Conservation (phyloP, 31 red algal species). For the Porphyra umbilicalis region DNA sequence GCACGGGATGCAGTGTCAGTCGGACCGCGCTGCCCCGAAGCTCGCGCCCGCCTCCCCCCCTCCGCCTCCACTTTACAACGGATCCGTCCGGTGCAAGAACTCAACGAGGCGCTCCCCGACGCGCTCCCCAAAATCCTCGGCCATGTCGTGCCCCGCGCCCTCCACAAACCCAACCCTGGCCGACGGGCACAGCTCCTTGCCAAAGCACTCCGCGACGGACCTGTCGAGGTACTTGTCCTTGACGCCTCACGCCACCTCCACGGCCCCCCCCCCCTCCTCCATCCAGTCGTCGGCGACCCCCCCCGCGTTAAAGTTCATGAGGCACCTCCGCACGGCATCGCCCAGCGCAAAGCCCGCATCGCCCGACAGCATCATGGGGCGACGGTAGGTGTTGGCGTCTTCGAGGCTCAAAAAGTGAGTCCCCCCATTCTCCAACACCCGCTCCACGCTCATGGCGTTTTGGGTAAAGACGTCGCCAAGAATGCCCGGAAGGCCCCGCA, state of each 20-base stretch:
- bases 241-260: constrained; percentile 1
- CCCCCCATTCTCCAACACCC: constrained; percentile 1
- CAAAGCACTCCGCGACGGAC: constrained; percentile 5
- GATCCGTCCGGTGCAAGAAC: background rate
- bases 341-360: constrained; percentile 11
- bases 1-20: too few species aligned
- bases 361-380: constrained; percentile 6
- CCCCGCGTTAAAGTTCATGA: background rate
- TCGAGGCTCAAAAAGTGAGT: background rate
- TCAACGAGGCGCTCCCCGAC: constrained; percentile 1
- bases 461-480: constrained; percentile 11
- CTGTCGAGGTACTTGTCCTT: constrained; percentile 5
- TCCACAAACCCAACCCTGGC: background rate
- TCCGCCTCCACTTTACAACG: background rate
- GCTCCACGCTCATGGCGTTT: constrained; percentile 2
- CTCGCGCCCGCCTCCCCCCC: too few species aligned
- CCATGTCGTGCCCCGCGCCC: constrained; percentile 6
- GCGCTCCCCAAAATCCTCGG: constrained; percentile 10
- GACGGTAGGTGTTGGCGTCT: constrained; percentile 1
- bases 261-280: background rate
- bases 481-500: constrained; percentile 6
- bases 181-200: constrained; percentile 4
- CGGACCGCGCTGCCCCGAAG: too few species aligned
- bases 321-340: constrained; percentile 1
- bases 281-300: background rate